phyloP scores from a whole-genome alignment of 2,329 filamentous ascomycete genomes.

The Aureobasidium sp. region DNA sequence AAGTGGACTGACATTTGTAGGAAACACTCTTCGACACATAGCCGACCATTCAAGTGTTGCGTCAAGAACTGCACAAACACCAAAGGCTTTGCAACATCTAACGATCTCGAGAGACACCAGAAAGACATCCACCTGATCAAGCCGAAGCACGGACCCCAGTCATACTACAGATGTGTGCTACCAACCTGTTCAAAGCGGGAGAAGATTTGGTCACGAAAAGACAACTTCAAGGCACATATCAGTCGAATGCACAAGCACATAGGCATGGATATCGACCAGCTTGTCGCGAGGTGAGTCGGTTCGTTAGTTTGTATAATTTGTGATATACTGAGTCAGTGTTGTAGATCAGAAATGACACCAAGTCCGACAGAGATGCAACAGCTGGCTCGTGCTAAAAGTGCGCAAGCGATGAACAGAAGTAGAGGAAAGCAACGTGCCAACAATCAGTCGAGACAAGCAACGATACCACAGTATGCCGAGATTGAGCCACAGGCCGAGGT shows the following conservation, averaged over 20 bases:
- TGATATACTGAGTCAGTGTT: not conserved
- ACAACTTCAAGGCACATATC: conserved; percentile 83
- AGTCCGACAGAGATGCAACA: not conserved
- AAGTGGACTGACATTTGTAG: conserved; percentile 38
- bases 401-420: not conserved
- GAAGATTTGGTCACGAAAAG: conserved; percentile 72
- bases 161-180: conserved; percentile 55
- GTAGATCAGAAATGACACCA: conserved; percentile 4
- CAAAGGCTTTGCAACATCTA: conserved; percentile 69
- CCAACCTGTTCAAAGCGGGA: conserved; percentile 50
- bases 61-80: conserved; percentile 47
- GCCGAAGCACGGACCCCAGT: conserved; percentile 40
- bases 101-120: conserved; percentile 75
- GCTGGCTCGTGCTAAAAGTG: not conserved
- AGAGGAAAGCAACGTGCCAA: not conserved
- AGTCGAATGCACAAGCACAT: conserved; percentile 53
- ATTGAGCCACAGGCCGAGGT: not conserved
- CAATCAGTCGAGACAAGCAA: not conserved
- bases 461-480: not conserved
- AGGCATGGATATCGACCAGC: conserved; percentile 2
- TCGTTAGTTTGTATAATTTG: too few relatives aligned
- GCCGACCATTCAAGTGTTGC: conserved; percentile 59
- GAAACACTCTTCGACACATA: conserved; percentile 67
- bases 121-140: conserved; percentile 59
- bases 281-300: not conserved